Evolutionary conservation across 2,329 filamentous ascomycete species (phyloP), one percentile per base, ranked within the genome.

Genomic region (Cordyceps fumosorosea): DNA sequence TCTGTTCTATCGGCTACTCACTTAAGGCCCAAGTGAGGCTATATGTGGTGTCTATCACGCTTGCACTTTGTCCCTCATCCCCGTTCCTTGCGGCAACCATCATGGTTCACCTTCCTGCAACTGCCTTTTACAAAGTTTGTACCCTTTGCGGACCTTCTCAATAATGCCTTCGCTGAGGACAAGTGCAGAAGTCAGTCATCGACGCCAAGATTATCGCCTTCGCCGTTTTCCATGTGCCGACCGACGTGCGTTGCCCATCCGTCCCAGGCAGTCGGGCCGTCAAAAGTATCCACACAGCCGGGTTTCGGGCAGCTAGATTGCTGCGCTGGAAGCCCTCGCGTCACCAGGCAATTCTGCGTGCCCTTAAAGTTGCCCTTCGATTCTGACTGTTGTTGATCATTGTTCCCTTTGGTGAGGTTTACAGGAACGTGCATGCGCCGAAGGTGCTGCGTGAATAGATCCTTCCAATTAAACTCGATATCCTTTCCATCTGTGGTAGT

Each of bases 361-460:
- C 85, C 81, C 78, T 86, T 87, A 53, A 88, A 84, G 45, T 86
- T 84, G 0, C 76, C 76, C 53, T 88, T 85, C 86, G 85, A 88
- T 62, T 88, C 84, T 1, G 77, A 69, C 67, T 86, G 82, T 7
- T 86, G 71, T 67, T 83, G 84, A 68, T 76, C 81, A 66, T 87
- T 51, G 16, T 32, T 84, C 0, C 79, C 79, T 68, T 86, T 85
- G 26, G 79, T 76, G 18, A 82, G 74, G 12, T 85, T 82, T 1
- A 29, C 6, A 85, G 84, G 0, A 88, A 86, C 86, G 69, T 99
- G 93, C 93, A 98, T 98, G 52, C 95, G 89, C 16, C 92, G 89
- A 18, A 96, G 82, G 69, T 99, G 95, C 71, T 98, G 93, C 0
- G 91, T 93, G 74, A 97, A 99, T 16, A 99, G 84, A 71, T 98